Evolutionary conservation across 2,329 filamentous ascomycete species (phyloP).

Genomic region (Venturia effusa): DNA sequence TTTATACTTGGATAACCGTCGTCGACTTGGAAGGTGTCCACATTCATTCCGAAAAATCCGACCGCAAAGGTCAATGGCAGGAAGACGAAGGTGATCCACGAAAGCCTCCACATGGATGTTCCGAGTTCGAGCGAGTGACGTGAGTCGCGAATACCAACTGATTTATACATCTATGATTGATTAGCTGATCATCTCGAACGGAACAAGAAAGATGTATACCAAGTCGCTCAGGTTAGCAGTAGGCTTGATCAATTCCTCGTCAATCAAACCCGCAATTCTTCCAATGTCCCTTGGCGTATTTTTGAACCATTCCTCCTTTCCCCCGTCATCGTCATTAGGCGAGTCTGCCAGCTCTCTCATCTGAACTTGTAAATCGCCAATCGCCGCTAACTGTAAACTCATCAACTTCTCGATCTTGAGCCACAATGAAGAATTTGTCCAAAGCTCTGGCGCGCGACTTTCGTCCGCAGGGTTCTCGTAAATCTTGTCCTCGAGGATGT

Average conservation of each 20-base stretch:
- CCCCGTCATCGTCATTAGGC: constrained; percentile 21
- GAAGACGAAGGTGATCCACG: constrained; percentile 65
- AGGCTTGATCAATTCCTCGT: constrained; percentile 40
- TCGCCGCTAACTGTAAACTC: constrained; percentile 37
- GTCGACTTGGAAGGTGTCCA: constrained; percentile 30
- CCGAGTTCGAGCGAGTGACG: constrained; percentile 38
- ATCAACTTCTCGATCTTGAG: constrained; percentile 42
- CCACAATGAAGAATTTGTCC: constrained; percentile 40
- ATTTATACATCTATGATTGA: constrained; percentile 37
- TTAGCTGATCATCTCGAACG: background rate
- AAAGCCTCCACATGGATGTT: constrained; percentile 43
- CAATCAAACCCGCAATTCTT: constrained; percentile 35
- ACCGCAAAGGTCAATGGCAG: constrained; percentile 46
- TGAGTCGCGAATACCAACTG: constrained; percentile 41
- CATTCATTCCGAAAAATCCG: constrained; percentile 43
- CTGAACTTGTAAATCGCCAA: constrained; percentile 34
- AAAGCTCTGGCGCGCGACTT: constrained; percentile 40
- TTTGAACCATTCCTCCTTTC: constrained; percentile 30
- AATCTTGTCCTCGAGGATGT: constrained; percentile 40
- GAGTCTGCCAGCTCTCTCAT: constrained; percentile 28
- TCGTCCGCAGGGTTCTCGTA: constrained; percentile 45
- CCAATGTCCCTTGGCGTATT: constrained; percentile 31
- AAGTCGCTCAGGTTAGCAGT: constrained; percentile 39
- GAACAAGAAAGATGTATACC: background rate
- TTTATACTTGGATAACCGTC: constrained; percentile 31